Evolutionary conservation across 169 alveolate species (phyloP).

Genomic region (Eimeria brunetti): DNA sequence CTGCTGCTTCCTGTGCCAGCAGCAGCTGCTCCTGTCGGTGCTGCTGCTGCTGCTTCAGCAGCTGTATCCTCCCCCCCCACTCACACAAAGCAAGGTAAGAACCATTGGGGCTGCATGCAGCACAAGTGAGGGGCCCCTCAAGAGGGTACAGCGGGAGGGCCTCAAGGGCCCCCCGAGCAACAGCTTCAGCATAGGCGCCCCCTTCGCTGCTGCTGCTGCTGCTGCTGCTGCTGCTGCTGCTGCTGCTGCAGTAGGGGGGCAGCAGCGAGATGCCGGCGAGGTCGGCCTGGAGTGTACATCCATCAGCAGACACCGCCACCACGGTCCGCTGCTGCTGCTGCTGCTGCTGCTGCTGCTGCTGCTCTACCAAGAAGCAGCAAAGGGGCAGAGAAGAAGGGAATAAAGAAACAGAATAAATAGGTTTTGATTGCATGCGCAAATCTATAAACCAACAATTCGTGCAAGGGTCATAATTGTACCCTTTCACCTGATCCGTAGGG

Average conservation of each 20-base stretch:
- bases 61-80: constrained; percentile 37
- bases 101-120: not conserved
- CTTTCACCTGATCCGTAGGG: too few species aligned
- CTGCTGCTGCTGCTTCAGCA: constrained; percentile 64
- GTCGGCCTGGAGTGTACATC: constrained; percentile 15
- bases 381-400: constrained; percentile 22
- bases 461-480: not conserved
- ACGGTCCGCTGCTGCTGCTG: not conserved
- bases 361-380: constrained; percentile 1
- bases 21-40: constrained; percentile 7
- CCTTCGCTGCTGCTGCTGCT: not conserved
- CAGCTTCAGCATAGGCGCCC: constrained; percentile 11
- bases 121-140: constrained; percentile 48
- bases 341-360: not conserved
- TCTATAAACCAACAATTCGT: constrained; percentile 16
- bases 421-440: not conserved
- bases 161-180: constrained; percentile 42
- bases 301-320: constrained; percentile 28
- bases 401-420: not conserved
- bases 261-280: constrained; percentile 17
- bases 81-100: constrained; percentile 8
- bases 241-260: constrained; percentile 59
- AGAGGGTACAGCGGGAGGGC: constrained; percentile 16
- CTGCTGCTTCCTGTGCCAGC: constrained; percentile 17
- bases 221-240: constrained; percentile 33